phyloP scores from a whole-genome alignment of 352 stramenopile genomes.

The Salisapilia sapeloensis region DNA sequence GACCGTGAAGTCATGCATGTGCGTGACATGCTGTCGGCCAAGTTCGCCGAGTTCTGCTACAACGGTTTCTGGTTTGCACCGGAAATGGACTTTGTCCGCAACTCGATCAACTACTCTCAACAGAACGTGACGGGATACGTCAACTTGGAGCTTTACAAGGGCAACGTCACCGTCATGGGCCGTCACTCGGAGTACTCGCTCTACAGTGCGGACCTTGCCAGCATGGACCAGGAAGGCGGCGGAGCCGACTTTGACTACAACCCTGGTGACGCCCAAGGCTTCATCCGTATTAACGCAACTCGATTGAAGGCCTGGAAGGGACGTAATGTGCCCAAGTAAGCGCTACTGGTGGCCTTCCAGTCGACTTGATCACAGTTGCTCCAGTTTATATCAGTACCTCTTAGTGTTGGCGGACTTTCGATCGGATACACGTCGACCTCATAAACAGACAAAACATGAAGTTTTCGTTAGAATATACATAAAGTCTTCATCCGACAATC shows the following conservation, averaged over 20 bases:
- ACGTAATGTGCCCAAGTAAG: conserved; percentile 32
- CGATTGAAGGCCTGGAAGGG: conserved; percentile 90
- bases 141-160: conserved; percentile 95
- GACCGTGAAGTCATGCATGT: conserved; percentile 93
- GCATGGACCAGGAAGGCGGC: conserved; percentile 96
- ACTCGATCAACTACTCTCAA: conserved; percentile 91
- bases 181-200: conserved; percentile 86
- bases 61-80: conserved; percentile 99
- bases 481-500: too few species aligned
- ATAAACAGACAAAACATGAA: too few species aligned
- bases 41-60: conserved; percentile 97
- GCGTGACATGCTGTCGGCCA: conserved; percentile 84
- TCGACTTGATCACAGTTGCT: too few species aligned
- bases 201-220: conserved; percentile 95
- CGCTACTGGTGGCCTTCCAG: too few species aligned
- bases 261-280: conserved; percentile 93
- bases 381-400: too few species aligned
- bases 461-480: too few species aligned
- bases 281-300: conserved; percentile 97
- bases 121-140: conserved; percentile 90
- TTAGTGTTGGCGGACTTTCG: too few species aligned
- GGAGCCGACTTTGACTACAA: conserved; percentile 95
- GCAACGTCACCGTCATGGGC: conserved; percentile 90
- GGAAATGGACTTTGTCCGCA: conserved; percentile 96
- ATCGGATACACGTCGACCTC: too few species aligned